Evolutionary conservation across 2,329 filamentous ascomycete genomes (phyloP), one percentile per base, ranked within the genome.

Genomic region (Phymatotrichopsis omnivora): DNA sequence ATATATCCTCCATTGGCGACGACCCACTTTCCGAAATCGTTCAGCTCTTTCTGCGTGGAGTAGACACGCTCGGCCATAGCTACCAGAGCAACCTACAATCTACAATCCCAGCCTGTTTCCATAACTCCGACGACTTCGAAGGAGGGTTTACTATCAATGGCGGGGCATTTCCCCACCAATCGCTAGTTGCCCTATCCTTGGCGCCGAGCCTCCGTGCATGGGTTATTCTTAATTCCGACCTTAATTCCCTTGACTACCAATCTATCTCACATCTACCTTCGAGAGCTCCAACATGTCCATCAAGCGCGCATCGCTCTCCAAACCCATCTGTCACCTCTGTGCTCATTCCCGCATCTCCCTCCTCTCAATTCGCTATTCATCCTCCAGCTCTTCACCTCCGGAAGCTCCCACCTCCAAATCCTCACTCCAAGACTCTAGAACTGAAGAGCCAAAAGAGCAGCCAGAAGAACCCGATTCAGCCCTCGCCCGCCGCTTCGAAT

Each of bases 401-500:
- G 12, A 31, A 24, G 14, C 20, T 22, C 47, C 14, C 38, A 10
- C 19, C 23, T 16, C 24, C 29, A 31, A 16, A 31, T n/a, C 23
- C 33, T 32, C 36, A 35, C 25, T 22, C 30, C 32, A 36, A 14
- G 42, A 31, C 20, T 3, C 44, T 30, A 17, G 37, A 19, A 32
- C 19, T 17, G 27, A 34, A 17, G 8, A 27, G n/a, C 12, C 37
- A n/a, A 8, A 11, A 11, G 14, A 25, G 11, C 31, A 30, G n/a
- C 19, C 32, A 31, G 36, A 46, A 5, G 32, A 47, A 34, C 32
- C 30, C 35, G 39, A 51, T 24, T 49, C 46, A 1, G 52, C 54
- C 12, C 50, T 54, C 17, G 64, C 73, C 7, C 68, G 73, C 28
- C 72, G 74, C 12, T 66, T 81, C 7, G 65, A 74, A 48, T 68